Base-by-base conservation (phyloP, 306 rosid species). In the Malus asiatica region DNA sequence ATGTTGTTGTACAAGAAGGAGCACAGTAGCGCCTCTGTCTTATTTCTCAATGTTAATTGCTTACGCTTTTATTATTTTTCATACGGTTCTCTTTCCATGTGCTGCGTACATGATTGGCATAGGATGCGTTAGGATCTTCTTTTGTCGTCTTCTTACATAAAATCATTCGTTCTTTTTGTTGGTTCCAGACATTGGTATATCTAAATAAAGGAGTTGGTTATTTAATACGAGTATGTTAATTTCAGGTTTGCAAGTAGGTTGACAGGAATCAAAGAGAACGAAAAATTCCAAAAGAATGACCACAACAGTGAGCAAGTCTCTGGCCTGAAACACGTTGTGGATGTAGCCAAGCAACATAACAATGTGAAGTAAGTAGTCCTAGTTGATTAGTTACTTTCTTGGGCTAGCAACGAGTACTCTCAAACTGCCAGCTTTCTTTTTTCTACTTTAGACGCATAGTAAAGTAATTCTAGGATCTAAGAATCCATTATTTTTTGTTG, bases 201-300 rank as follows among this genome's bases (percentile, higher is more conserved):
- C 20, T 33, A 23, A 7, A 44, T 23, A 23, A 14, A 5, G 33
- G 23, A 69, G 60, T 52, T 23, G 35, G 40, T 53, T 64, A 59
- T 55, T 84, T 76, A 82, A 72, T 67, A 58, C 6, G 5, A 61
- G 46, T 29, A 6, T 55, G 32, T 52, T 78, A 23, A 59, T 73
- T 83, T 70, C 86, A 95, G 98, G 89, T 95, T 92, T 82, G 98
- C 98, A 11, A 95, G 84, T 40, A 89, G 89, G 81, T 79, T 96
- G 86, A 89, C 93, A 11, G 97, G 98, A 71, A 92, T 96, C 25
- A 96, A 89, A 68, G 99, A 96, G 79, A 96, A 96, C 71, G 77
- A 59, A 60, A 90, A 96, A 70, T 96, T 92, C 77, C 93, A 88
- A 46, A 92, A 89, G 90, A 89, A 83, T 40, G 87, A 77, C 63